Evolutionary conservation across 139 green algal species (phyloP).

Genomic region (Chlorella sp.): DNA sequence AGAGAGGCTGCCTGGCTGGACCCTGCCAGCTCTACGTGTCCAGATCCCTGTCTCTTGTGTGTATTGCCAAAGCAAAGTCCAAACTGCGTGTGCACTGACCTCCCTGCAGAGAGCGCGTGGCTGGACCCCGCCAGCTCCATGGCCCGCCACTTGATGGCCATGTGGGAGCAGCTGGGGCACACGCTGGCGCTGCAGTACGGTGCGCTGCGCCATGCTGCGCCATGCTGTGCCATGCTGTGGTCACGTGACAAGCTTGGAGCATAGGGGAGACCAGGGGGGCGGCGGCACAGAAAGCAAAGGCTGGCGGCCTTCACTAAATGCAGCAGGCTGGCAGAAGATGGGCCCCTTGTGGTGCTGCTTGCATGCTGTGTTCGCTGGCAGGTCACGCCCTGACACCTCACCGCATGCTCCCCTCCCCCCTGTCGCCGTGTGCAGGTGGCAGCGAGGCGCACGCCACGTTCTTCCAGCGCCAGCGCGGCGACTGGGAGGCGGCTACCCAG

Average conservation of each 20-base stretch:
- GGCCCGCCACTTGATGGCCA: slow-evolving; percentile 82
- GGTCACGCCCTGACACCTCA: background rate
- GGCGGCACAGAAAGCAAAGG: too few species aligned
- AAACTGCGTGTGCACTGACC: background rate
- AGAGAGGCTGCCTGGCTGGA: background rate
- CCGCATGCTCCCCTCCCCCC: too few species aligned
- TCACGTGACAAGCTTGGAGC: too few species aligned
- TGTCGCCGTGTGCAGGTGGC: slow-evolving; percentile 55
- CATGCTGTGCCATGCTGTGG: background rate
- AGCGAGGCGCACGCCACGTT: slow-evolving; percentile 91
- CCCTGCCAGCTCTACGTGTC: background rate
- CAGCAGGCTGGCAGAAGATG: background rate
- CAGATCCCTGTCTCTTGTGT: background rate
- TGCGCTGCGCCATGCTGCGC: background rate
- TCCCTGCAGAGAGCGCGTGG: background rate
- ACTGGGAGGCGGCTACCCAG: slow-evolving; percentile 73
- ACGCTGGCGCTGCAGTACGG: slow-evolving; percentile 88
- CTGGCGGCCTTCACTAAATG: too few species aligned
- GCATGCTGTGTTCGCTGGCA: background rate
- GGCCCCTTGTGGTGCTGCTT: background rate
- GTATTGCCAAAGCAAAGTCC: background rate
- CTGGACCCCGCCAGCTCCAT: slow-evolving; percentile 68
- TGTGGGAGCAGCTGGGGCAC: slow-evolving; percentile 95
- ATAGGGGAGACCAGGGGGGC: too few species aligned
- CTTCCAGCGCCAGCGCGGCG: slow-evolving; percentile 83